A percentile compares a stretch with the other conserved stretches of the same genome.
Evolutionary conservation across 2,329 filamentous ascomycete genomes (phyloP).

Genomic region (Aspergillus fumigatiaffinis): DNA sequence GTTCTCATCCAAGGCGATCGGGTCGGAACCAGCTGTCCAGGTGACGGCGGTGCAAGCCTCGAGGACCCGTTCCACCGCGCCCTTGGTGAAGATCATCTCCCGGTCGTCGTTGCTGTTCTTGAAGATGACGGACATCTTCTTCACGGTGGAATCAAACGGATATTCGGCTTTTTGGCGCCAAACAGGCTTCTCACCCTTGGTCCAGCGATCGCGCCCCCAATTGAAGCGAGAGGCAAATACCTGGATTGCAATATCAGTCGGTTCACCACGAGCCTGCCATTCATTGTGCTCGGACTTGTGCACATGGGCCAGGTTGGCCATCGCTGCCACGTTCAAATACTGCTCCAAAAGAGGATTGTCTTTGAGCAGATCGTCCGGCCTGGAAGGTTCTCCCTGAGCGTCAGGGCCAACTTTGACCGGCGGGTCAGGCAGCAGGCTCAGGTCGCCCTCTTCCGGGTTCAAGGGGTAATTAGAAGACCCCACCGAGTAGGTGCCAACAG

Average conservation of each 20-base stretch:
- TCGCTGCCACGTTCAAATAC: slow-evolving; percentile 60
- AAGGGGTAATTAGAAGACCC: slow-evolving; percentile 54
- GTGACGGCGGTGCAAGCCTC: slow-evolving; percentile 56
- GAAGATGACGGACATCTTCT: slow-evolving; percentile 73
- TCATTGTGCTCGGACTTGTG: slow-evolving; percentile 50
- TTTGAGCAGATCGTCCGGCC: slow-evolving; percentile 34
- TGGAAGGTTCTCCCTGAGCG: slow-evolving; percentile 22
- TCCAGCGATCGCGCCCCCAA: slow-evolving; percentile 55
- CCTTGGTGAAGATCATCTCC: slow-evolving; percentile 40
- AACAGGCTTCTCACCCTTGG: slow-evolving; percentile 45
- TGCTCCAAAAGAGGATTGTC: slow-evolving; percentile 49
- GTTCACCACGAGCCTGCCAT: slow-evolving; percentile 64
- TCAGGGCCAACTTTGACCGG: slow-evolving; percentile 30
- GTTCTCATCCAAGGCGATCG: slow-evolving; percentile 49
- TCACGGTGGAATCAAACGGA: slow-evolving; percentile 70
- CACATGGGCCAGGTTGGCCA: slow-evolving; percentile 63
- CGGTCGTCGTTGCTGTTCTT: slow-evolving; percentile 19
- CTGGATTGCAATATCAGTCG: slow-evolving; percentile 71
- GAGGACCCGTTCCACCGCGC: slow-evolving; percentile 65
- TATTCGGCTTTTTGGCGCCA: slow-evolving; percentile 64
- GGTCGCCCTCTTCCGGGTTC: slow-evolving; percentile 52
- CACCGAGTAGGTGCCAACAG: slow-evolving; percentile 55
- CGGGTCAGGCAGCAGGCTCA: slow-evolving; percentile 38
- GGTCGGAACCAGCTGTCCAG: slow-evolving; percentile 35
- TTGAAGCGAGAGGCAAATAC: slow-evolving; percentile 68